Percentiles rank a stretch among this genome's conserved stretches.
Conservation (phyloP, 768 basidiomycete genomes). For the Naematelia aurantialba region DNA sequence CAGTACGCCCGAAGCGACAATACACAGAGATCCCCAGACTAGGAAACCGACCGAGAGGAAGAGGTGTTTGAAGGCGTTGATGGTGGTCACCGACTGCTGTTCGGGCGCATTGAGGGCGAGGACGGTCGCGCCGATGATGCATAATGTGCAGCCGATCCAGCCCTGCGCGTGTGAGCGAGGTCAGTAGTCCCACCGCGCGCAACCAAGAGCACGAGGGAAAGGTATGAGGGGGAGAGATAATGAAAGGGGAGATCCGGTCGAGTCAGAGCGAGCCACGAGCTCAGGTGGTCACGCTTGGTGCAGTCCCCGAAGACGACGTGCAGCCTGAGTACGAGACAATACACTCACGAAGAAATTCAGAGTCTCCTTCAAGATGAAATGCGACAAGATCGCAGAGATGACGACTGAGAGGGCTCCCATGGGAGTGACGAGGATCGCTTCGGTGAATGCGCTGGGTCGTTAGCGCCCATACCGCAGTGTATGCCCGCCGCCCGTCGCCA, state of each 20-base stretch:
- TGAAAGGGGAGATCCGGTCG: neutral
- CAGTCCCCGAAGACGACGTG: neutral
- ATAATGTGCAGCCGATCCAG: conserved; percentile 88
- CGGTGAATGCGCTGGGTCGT: conserved; percentile 75
- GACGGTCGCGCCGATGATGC: conserved; percentile 80
- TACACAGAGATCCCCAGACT: conserved; percentile 57
- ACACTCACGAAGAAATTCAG: conserved; percentile 70
- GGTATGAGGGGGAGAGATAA: neutral
- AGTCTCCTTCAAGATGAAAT: conserved; percentile 86
- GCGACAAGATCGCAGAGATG: conserved; percentile 86
- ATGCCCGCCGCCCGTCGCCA: neutral
- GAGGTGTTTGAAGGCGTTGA: conserved; percentile 64
- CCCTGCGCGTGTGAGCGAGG: conserved; percentile 52
- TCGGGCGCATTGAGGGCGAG: conserved; percentile 74
- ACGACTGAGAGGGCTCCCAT: conserved; percentile 95
- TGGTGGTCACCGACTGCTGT: conserved; percentile 47
- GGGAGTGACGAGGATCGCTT: conserved; percentile 92
- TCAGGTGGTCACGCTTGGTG: neutral
- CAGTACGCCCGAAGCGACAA: conserved; percentile 11
- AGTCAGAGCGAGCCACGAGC: neutral
- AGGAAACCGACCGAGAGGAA: conserved; percentile 84
- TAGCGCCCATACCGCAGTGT: neutral
- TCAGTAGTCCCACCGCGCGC: no score
- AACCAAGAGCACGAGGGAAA: neutral
- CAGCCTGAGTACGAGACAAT: no score